A percentile compares a stretch with the other conserved stretches of the same genome.
Evolutionary conservation across 139 green algal species (phyloP).

Genomic region (Monoraphidium neglectum): DNA sequence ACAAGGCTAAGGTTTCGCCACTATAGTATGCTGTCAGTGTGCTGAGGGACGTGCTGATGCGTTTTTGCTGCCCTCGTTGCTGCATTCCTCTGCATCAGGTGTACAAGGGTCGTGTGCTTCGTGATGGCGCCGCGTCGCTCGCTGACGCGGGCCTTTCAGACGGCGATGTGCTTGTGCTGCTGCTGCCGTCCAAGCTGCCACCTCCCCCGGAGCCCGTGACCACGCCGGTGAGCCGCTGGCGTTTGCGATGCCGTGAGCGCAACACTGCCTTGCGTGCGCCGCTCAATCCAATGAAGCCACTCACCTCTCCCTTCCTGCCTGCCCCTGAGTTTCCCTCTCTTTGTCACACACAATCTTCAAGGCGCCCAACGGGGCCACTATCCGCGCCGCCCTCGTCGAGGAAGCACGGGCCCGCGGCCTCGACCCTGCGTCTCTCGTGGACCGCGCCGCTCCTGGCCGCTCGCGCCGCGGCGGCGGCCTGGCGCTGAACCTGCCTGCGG

Average conservation of each 20-base stretch:
- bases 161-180: constrained; percentile 28
- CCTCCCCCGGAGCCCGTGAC: background rate
- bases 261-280: too few species aligned
- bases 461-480: background rate
- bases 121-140: background rate
- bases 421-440: constrained; percentile 20
- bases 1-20: too few species aligned
- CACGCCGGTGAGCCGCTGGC: constrained; percentile 4
- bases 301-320: too few species aligned
- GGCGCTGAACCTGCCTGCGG: background rate
- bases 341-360: too few species aligned
- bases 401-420: constrained; percentile 27
- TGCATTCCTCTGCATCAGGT: constrained; percentile 8
- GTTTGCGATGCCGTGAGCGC: background rate
- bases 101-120: constrained; percentile 2
- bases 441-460: background rate
- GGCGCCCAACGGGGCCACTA: constrained; percentile 15
- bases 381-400: constrained; percentile 29
- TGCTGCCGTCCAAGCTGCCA: background rate
- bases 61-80: too few species aligned
- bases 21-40: too few species aligned
- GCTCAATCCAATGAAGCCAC: too few species aligned
- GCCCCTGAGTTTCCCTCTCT: too few species aligned
- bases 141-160: constrained; percentile 3
- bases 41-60: too few species aligned